Evolutionary conservation across 1,139 yeast genomes (phyloP).

Genomic region (Tardiomyces digboiensis): DNA sequence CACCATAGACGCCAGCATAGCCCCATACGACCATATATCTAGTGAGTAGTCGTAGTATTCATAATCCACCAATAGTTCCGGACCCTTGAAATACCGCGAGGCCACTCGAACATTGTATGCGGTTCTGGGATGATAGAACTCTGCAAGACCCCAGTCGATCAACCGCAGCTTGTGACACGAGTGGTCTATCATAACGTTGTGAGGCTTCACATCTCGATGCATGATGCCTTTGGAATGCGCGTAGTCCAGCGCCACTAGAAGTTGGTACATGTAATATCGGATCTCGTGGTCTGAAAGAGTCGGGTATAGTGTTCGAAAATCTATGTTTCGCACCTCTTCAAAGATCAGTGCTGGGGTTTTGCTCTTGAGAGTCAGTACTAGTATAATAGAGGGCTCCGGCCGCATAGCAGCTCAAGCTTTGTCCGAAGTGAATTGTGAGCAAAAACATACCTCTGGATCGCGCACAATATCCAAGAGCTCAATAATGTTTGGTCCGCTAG

Average conservation of each 20-base stretch:
- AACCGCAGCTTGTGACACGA: slow-evolving; percentile 52
- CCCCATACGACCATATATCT: slow-evolving; percentile 93
- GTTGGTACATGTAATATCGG: slow-evolving; percentile 75
- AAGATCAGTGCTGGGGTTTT: slow-evolving; percentile 90
- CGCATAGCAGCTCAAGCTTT: no score
- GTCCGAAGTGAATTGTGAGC: background rate
- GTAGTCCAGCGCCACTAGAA: slow-evolving; percentile 76
- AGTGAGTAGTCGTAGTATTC: slow-evolving; percentile 85
- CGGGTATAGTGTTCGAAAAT: slow-evolving; percentile 79
- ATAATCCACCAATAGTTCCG: slow-evolving; percentile 80
- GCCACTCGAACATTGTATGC: slow-evolving; percentile 95
- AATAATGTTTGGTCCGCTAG: slow-evolving; percentile 73
- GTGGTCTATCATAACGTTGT: slow-evolving; percentile 94
- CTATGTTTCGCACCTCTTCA: slow-evolving; percentile 77
- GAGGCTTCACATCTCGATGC: slow-evolving; percentile 97
- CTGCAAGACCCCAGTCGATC: slow-evolving; percentile 97
- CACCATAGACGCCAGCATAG: slow-evolving; percentile 95
- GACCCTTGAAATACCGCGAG: slow-evolving; percentile 90
- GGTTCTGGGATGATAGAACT: slow-evolving; percentile 83
- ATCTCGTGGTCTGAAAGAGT: slow-evolving; percentile 71
- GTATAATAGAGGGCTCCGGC: no score
- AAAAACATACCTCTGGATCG: slow-evolving; percentile 44
- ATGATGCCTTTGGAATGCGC: slow-evolving; percentile 94
- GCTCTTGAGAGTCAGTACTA: no score
- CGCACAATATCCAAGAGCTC: slow-evolving; percentile 70